Evolutionary conservation across 1,139 yeast species (phyloP).

Genomic region (Candida dubliniensis): DNA sequence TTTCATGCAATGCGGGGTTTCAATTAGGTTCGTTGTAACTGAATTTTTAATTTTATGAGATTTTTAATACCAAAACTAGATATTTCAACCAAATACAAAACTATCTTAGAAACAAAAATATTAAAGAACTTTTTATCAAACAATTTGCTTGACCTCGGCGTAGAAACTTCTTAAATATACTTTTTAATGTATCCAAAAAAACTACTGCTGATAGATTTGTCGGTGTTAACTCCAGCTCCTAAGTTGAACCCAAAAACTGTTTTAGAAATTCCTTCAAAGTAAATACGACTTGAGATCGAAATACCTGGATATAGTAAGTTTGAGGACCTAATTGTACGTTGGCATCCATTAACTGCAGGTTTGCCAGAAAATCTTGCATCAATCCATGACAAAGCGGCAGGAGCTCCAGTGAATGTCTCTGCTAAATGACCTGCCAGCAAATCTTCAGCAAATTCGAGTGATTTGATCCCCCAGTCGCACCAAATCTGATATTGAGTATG

Average conservation of each 20-base stretch:
- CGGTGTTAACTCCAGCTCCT: too few relatives aligned
- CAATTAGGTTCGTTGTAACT: too few relatives aligned
- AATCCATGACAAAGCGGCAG: constrained; percentile 34
- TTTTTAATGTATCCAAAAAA: not conserved
- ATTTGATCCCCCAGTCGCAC: constrained; percentile 31
- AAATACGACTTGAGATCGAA: too few relatives aligned
- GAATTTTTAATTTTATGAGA: too few relatives aligned
- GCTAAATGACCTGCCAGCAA: constrained; percentile 27
- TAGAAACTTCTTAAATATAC: not conserved
- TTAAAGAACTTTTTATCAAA: too few relatives aligned
- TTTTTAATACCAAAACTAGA: too few relatives aligned
- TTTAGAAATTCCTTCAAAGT: too few relatives aligned
- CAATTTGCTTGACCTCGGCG: too few relatives aligned
- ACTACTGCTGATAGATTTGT: not conserved
- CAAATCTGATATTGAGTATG: constrained; percentile 27
- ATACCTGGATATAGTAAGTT: constrained; percentile 10
- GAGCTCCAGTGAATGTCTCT: constrained; percentile 28
- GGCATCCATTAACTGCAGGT: constrained; percentile 12
- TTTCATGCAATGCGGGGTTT: too few relatives aligned
- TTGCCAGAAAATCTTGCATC: constrained; percentile 9
- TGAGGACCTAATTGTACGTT: constrained; percentile 6
- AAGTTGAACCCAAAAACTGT: too few relatives aligned
- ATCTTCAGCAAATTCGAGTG: constrained; percentile 30
- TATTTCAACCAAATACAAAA: too few relatives aligned
- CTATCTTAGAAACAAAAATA: too few relatives aligned